These are phyloP conservation scores for Colletotrichum liriopes DNA, from an alignment of 2,329 filamentous ascomycete genomes.

Conservation along the genomic window DNA sequence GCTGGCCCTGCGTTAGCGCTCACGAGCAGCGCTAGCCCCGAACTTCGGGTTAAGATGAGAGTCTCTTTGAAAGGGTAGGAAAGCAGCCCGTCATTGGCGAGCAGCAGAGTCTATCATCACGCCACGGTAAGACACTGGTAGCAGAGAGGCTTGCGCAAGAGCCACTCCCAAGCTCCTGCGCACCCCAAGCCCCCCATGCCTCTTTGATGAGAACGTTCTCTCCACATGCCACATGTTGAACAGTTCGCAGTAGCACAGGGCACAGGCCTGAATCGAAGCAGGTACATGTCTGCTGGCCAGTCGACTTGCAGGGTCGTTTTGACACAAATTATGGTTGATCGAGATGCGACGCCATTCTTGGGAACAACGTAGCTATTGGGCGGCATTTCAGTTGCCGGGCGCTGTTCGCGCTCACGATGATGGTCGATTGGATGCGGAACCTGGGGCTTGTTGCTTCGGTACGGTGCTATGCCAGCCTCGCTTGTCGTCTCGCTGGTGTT, in stretches of 20 bases:
- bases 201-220: slow-evolving; percentile 31
- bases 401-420: slow-evolving; percentile 10
- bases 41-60: slow-evolving; percentile 31
- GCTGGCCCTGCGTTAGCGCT: slow-evolving; percentile 32
- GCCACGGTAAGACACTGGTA: slow-evolving; percentile 38
- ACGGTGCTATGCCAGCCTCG: slow-evolving; percentile 13
- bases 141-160: slow-evolving; percentile 21
- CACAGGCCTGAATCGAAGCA: slow-evolving; percentile 27
- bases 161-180: slow-evolving; percentile 28
- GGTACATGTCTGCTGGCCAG: slow-evolving; percentile 7
- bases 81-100: slow-evolving; percentile 19
- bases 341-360: background rate
- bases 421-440: slow-evolving; percentile 10
- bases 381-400: slow-evolving; percentile 5
- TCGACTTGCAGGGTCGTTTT: slow-evolving; percentile 20
- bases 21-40: slow-evolving; percentile 21
- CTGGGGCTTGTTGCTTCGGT: slow-evolving; percentile 16
- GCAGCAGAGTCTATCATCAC: slow-evolving; percentile 26
- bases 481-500: slow-evolving; percentile 9
- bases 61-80: slow-evolving; percentile 11
- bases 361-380: slow-evolving; percentile 7
- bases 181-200: slow-evolving; percentile 8
- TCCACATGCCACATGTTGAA: slow-evolving; percentile 35
- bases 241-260: slow-evolving; percentile 11
- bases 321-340: no score